phyloP scores from a whole-genome alignment of 805 yeast species.

The Kluyveromyces nonfermentans region DNA sequence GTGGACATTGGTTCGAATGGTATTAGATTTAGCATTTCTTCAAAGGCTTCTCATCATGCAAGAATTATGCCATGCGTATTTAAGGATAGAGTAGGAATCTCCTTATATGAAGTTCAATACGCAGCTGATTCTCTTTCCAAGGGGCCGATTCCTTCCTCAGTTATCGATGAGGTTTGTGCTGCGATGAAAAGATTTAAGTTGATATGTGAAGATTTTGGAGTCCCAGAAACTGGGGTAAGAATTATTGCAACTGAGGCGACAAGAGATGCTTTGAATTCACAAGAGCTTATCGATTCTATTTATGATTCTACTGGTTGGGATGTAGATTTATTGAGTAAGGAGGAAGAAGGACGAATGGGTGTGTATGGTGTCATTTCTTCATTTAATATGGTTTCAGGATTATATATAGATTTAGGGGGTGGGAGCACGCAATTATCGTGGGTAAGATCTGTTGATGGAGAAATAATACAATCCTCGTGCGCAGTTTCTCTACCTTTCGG shows the following conservation, averaged over 20 bases:
- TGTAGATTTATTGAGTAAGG: constrained; percentile 48
- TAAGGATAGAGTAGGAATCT: constrained; percentile 63
- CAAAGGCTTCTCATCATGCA: constrained; percentile 59
- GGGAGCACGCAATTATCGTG: constrained; percentile 63
- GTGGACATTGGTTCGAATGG: constrained; percentile 77
- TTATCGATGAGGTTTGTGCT: constrained; percentile 47
- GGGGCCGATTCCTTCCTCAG: constrained; percentile 48
- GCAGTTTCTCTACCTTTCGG: constrained; percentile 68
- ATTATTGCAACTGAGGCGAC: constrained; percentile 73
- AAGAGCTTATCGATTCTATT: constrained; percentile 47
- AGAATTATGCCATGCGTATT: constrained; percentile 71
- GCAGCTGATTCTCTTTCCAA: constrained; percentile 32
- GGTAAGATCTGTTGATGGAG: constrained; percentile 51
- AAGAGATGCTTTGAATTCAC: constrained; percentile 56
- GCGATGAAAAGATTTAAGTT: constrained; percentile 60
- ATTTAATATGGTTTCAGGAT: constrained; percentile 54
- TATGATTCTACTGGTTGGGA: constrained; percentile 56
- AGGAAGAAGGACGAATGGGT: constrained; percentile 59
- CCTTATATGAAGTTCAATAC: constrained; percentile 55
- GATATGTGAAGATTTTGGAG: constrained; percentile 70
- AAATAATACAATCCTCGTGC: constrained; percentile 41
- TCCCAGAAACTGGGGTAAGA: constrained; percentile 46
- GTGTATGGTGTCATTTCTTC: constrained; percentile 71
- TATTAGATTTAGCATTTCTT: constrained; percentile 61
- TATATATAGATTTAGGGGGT: constrained; percentile 68